These are phyloP conservation scores for Evansstolkia leycettana DNA, from an alignment of 495 filamentous ascomycete species.

Conservation along the genomic window DNA sequence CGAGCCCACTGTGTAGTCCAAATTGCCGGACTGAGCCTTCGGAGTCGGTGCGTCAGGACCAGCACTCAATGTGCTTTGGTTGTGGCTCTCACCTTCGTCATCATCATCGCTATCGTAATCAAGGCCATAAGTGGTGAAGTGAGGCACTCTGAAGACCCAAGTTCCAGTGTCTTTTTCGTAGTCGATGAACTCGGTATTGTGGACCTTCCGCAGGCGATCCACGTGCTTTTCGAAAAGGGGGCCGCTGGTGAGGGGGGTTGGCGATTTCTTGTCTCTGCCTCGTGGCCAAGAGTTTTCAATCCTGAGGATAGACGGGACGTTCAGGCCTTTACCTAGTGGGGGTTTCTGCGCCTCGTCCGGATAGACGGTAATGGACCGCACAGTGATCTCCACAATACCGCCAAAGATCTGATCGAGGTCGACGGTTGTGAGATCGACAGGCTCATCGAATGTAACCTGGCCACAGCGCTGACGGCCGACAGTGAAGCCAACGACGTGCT, in stretches of 20 bases:
- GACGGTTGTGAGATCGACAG: slow-evolving; percentile 66
- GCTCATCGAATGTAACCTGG: slow-evolving; percentile 62
- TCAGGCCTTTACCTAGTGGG: slow-evolving; percentile 70
- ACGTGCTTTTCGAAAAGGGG: slow-evolving; percentile 66
- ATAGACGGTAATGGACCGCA: slow-evolving; percentile 79
- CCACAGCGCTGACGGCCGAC: slow-evolving; percentile 76
- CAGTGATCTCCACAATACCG: slow-evolving; percentile 57
- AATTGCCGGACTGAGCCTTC: slow-evolving; percentile 23
- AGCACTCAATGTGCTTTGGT: slow-evolving; percentile 45
- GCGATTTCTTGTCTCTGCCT: slow-evolving; percentile 43
- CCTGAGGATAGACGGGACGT: slow-evolving; percentile 74
- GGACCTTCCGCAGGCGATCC: slow-evolving; percentile 62
- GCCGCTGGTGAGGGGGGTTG: slow-evolving; percentile 40
- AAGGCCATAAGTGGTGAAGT: slow-evolving; percentile 93
- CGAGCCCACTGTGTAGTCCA: slow-evolving; percentile 26
- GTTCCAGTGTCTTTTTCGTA: slow-evolving; percentile 69
- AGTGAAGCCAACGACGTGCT: slow-evolving; percentile 56
- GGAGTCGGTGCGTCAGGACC: slow-evolving; percentile 49
- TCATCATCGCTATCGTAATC: slow-evolving; percentile 74
- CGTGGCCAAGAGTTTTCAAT: slow-evolving; percentile 89
- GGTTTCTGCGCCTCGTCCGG: slow-evolving; percentile 64
- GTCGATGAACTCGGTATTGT: slow-evolving; percentile 64
- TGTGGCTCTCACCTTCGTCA: slow-evolving; percentile 38
- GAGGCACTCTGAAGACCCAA: slow-evolving; percentile 84
- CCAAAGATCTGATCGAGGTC: slow-evolving; percentile 60